Evolutionary conservation across 495 filamentous ascomycete genomes (phyloP).

Genomic region (Pyrenopolyporus hunteri): DNA sequence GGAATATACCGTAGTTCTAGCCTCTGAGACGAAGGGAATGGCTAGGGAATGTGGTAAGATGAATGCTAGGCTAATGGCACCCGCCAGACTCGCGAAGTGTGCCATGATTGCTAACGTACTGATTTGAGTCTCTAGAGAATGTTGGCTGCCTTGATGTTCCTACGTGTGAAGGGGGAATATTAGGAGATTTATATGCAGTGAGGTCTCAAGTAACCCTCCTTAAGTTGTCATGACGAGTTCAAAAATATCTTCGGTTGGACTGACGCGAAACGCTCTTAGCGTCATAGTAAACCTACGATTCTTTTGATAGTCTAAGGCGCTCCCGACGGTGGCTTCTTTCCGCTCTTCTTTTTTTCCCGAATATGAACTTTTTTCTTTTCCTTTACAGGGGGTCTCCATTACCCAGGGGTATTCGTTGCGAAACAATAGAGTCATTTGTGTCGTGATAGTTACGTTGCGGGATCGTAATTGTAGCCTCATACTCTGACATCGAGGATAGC

Average conservation of each 20-base stretch:
- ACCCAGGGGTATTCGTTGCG: not conserved
- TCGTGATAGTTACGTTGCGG: conserved; percentile 17
- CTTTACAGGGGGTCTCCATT: not conserved
- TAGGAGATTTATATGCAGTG: not conserved
- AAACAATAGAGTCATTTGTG: conserved; percentile 2
- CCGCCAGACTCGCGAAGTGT: conserved; percentile 18
- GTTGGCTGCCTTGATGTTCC: no score
- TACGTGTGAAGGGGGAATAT: not conserved
- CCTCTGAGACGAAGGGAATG: conserved; percentile 45
- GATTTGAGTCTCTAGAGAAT: not conserved
- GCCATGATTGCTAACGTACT: conserved; percentile 22
- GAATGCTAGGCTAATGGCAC: conserved; percentile 34
- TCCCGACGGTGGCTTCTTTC: no score
- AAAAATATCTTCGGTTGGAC: not conserved
- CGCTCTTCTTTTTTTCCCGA: no score
- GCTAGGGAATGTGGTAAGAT: conserved; percentile 32
- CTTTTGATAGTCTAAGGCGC: no score
- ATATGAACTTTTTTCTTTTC: no score
- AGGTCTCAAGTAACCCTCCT: not conserved
- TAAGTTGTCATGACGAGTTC: not conserved
- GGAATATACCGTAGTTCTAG: conserved; percentile 45
- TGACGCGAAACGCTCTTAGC: not conserved
- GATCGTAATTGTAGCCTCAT: not conserved
- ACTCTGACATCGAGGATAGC: not conserved
- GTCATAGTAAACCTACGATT: no score